A percentile compares a stretch with the other conserved stretches of the same genome.
Evolutionary conservation across 2,329 filamentous ascomycete species (phyloP).

Genomic region (Penicillium sp.): DNA sequence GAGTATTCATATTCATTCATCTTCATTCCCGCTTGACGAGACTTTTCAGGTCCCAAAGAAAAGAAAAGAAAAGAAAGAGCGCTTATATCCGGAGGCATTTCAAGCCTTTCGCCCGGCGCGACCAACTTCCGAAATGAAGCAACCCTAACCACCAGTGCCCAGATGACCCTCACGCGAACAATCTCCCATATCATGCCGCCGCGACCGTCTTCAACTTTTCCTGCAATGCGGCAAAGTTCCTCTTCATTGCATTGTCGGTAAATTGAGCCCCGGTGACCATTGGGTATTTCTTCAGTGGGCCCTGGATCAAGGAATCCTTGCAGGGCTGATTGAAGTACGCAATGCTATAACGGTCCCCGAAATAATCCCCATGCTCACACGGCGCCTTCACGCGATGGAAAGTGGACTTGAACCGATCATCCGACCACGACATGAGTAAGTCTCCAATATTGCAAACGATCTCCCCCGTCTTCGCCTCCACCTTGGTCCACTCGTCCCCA

Average conservation of each 20-base stretch:
- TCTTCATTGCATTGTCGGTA: constrained; percentile 55
- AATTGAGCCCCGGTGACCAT: constrained; percentile 61
- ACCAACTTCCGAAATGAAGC: constrained; percentile 1
- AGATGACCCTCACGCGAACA: constrained; percentile 16
- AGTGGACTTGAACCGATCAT: constrained; percentile 66
- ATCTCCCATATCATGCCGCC: constrained; percentile 10
- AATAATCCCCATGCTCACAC: constrained; percentile 54
- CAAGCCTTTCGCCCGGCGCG: neutral
- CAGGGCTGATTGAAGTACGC: constrained; percentile 66
- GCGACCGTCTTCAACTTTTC: constrained; percentile 43
- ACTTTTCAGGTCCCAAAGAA: constrained; percentile 8
- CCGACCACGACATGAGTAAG: constrained; percentile 65
- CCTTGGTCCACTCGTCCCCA: constrained; percentile 62
- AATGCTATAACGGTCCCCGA: constrained; percentile 62
- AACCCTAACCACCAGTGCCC: constrained; percentile 10
- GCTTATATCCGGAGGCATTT: neutral
- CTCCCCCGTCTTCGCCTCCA: constrained; percentile 54
- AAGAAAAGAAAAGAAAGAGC: neutral
- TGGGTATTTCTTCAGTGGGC: constrained; percentile 61
- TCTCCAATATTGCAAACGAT: constrained; percentile 68
- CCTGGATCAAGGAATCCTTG: constrained; percentile 58
- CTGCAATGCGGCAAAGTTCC: constrained; percentile 55
- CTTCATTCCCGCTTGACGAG: constrained; percentile 15
- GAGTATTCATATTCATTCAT: constrained; percentile 24
- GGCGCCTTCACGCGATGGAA: constrained; percentile 65